Evolutionary conservation across 768 basidiomycete species (phyloP).

Genomic region (Collybia sp.): DNA sequence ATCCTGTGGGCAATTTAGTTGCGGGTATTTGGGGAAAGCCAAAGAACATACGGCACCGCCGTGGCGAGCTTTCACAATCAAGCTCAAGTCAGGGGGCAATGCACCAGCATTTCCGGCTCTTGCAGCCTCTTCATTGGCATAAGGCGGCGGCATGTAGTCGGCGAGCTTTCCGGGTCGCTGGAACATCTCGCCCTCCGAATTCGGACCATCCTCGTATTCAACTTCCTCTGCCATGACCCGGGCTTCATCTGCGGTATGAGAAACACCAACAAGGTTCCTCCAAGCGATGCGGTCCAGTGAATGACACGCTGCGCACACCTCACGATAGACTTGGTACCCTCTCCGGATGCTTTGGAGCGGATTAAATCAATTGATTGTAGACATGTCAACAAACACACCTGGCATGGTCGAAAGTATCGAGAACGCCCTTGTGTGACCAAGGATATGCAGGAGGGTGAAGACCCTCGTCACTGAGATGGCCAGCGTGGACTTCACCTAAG

Average conservation of each 20-base stretch:
- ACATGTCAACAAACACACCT: constrained; percentile 52
- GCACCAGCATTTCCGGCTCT: constrained; percentile 92
- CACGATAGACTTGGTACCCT: constrained; percentile 96
- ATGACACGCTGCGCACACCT: constrained; percentile 98
- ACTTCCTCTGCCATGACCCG: constrained; percentile 93
- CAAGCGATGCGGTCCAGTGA: constrained; percentile 99
- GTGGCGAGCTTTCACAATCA: constrained; percentile 98
- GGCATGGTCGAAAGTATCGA: constrained; percentile 95
- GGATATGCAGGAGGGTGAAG: constrained; percentile 85
- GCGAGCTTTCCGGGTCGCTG: constrained; percentile 96
- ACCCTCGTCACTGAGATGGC: constrained; percentile 89
- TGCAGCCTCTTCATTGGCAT: constrained; percentile 97
- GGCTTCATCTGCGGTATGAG: constrained; percentile 88
- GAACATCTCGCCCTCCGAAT: constrained; percentile 97
- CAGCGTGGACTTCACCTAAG: constrained; percentile 88
- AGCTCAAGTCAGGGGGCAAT: constrained; percentile 92
- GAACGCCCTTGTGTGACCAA: constrained; percentile 84
- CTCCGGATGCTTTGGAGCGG: constrained; percentile 72
- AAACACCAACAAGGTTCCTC: constrained; percentile 98
- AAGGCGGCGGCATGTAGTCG: constrained; percentile 93
- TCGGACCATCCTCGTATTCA: constrained; percentile 95
- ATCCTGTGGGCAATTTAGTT: constrained; percentile 49
- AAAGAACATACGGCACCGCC: constrained; percentile 77
- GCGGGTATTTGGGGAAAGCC: constrained; percentile 2
- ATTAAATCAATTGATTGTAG: constrained; percentile 6